phyloP scores from a whole-genome alignment of 495 filamentous ascomycete genomes.

The Aspergillus homomorphus region DNA sequence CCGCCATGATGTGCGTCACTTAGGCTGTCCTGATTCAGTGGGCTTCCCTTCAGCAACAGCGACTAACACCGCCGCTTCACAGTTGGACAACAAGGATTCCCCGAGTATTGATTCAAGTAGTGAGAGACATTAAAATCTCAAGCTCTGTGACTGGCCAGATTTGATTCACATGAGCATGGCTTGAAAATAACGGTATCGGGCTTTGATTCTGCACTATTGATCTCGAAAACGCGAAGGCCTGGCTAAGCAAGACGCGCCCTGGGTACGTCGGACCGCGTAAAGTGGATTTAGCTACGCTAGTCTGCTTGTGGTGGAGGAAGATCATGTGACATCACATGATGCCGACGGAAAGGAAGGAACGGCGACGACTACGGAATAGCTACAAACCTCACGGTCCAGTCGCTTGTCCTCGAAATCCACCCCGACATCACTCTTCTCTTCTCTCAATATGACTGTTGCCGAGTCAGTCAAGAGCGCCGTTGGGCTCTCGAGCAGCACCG shows the following conservation, averaged over 20 bases:
- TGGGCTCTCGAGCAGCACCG: constrained; percentile 43
- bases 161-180: neutral
- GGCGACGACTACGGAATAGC: constrained; percentile 28
- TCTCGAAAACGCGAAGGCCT: constrained; percentile 27
- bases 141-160: neutral
- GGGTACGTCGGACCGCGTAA: constrained; percentile 25
- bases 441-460: constrained; percentile 42
- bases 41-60: constrained; percentile 22
- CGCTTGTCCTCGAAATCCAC: constrained; percentile 19
- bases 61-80: constrained; percentile 12
- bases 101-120: constrained; percentile 7
- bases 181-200: constrained; percentile 25
- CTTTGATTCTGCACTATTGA: constrained; percentile 19
- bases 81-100: neutral
- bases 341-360: constrained; percentile 29
- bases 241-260: constrained; percentile 20
- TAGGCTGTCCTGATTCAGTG: constrained; percentile 22
- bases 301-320: constrained; percentile 14
- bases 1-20: constrained; percentile 41
- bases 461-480: constrained; percentile 56
- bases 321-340: constrained; percentile 33
- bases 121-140: constrained; percentile 11
- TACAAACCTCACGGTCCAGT: constrained; percentile 29
- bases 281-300: constrained; percentile 30
- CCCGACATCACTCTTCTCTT: constrained; percentile 17